These are phyloP conservation scores for Kuraishia cidri DNA, from an alignment of 805 yeast species.

Conservation along the genomic window DNA sequence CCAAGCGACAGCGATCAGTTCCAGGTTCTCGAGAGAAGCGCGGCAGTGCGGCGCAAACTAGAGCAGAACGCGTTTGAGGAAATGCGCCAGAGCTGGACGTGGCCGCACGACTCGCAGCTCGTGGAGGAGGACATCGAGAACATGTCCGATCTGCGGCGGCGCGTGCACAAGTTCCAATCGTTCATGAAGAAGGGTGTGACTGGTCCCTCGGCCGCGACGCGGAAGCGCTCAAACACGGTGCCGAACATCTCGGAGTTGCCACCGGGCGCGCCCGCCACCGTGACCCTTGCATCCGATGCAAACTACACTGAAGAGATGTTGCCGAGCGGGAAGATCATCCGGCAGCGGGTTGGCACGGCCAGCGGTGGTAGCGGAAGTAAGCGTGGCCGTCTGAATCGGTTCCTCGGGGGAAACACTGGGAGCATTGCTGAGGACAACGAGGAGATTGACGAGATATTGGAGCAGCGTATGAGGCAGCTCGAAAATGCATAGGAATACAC, in stretches of 20 bases:
- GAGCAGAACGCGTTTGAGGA: conserved; percentile 70
- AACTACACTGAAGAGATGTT: conserved; percentile 45
- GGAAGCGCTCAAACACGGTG: conserved; percentile 41
- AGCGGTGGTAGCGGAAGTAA: neutral
- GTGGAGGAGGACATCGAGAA: conserved; percentile 14
- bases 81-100: conserved; percentile 72
- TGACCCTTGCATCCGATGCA: conserved; percentile 20
- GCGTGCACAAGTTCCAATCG: conserved; percentile 15
- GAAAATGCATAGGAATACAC: no score
- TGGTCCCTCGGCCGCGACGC: conserved; percentile 20
- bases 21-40: conserved; percentile 66
- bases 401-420: neutral
- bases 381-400: neutral
- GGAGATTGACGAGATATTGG: conserved; percentile 6
- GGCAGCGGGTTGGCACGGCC: conserved; percentile 13
- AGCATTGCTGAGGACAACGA: conserved; percentile 3
- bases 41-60: conserved; percentile 54
- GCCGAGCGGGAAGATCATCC: conserved; percentile 67
- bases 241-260: conserved; percentile 38
- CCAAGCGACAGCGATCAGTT: conserved; percentile 78
- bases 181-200: conserved; percentile 24
- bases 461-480: conserved; percentile 2
- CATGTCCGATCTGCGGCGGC: conserved; percentile 9
- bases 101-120: conserved; percentile 28
- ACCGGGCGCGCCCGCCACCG: conserved; percentile 33